Evolutionary conservation across 345 rosid genomes (phyloP), one percentile per base, ranked within the genome.

Genomic region (Barbarea vulgaris): DNA sequence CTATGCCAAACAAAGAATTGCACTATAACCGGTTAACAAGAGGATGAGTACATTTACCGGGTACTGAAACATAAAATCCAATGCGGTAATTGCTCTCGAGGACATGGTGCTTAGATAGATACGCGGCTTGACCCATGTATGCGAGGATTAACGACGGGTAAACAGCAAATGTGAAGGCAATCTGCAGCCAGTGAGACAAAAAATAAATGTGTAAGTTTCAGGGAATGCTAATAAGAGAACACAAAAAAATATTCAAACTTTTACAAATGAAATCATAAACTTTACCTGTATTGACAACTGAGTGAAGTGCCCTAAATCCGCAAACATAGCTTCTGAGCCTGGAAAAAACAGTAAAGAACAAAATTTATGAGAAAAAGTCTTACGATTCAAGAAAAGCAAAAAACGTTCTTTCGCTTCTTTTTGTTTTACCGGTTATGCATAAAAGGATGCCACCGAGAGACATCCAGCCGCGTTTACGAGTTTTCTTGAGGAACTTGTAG

Each of bases 311-410:
- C 99, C 99, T 59, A 92, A 90, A 85, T 95, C 99, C 79, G 99
- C 99, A 83, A 87, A 95, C 99, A 95, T 95, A 61, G 99, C 99
- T 81, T 95, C 99, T 0, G 99, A 95, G 48, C 99, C 99, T 95
- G 84, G 21, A 58, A 0, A 0, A 54, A 50, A 4, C 9, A 8
- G 0, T 14, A 48, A 47, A 62, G 34, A 66, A 58, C 13, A 2
- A 14, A 56, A 27, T 4, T 57, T 6, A 18, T 36, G 22, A 34
- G 62, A 54, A 72, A 65, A 28, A 17, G 17, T 33, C 12, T 55
- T 13, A 19, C 19, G 21, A 55, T 17, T 36, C 5, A 25, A 44
- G 44, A 9, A 17, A 19, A 9, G 17, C 30, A 3, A 11, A 9
- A 7, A 0, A 12, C n/a, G 0, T 42, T 15, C 6, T 7, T 6